Conservation (phyloP, 2,329 filamentous ascomycete genomes). For the Acrocalymma vagum region DNA sequence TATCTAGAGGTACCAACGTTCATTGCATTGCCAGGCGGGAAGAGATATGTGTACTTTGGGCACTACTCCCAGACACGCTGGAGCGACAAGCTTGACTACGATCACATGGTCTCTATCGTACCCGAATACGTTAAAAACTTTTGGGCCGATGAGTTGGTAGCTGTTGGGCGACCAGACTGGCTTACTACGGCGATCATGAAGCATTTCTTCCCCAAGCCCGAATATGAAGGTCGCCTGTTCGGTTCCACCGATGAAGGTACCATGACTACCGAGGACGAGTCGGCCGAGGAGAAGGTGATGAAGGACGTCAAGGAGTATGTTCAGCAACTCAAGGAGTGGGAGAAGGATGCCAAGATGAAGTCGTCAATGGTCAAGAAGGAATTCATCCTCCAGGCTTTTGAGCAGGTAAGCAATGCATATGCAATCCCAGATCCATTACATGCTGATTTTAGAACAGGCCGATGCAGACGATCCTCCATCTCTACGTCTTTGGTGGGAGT, state of each 20-base stretch:
- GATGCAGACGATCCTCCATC: constrained; percentile 51
- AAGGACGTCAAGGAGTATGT: constrained; percentile 45
- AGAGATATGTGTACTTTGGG: constrained; percentile 54
- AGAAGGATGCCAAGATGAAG: constrained; percentile 48
- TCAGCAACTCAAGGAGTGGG: constrained; percentile 48
- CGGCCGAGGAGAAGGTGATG: constrained; percentile 31
- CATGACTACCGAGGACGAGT: constrained; percentile 25
- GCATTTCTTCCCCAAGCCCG: constrained; percentile 53
- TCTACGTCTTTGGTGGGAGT: constrained; percentile 58
- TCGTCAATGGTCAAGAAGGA: constrained; percentile 46
- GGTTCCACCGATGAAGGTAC: constrained; percentile 21
- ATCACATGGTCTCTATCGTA: constrained; percentile 48
- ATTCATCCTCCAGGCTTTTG: constrained; percentile 50
- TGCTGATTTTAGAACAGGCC: constrained; percentile 23
- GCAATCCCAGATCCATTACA: constrained; percentile 3
- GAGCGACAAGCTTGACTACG: constrained; percentile 55
- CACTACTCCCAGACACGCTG: constrained; percentile 55
- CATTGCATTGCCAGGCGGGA: constrained; percentile 28
- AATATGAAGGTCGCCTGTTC: constrained; percentile 47
- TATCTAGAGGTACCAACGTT: constrained; percentile 55
- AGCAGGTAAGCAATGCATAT: constrained; percentile 31
- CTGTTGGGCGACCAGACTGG: constrained; percentile 49
- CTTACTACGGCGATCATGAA: constrained; percentile 50
- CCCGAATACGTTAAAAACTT: constrained; percentile 48
- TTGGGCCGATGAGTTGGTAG: constrained; percentile 50